Percentiles rank a stretch among this genome's conserved stretches.
phyloP scores from a whole-genome alignment of 805 yeast species.

The Zygoascus tannicola region DNA sequence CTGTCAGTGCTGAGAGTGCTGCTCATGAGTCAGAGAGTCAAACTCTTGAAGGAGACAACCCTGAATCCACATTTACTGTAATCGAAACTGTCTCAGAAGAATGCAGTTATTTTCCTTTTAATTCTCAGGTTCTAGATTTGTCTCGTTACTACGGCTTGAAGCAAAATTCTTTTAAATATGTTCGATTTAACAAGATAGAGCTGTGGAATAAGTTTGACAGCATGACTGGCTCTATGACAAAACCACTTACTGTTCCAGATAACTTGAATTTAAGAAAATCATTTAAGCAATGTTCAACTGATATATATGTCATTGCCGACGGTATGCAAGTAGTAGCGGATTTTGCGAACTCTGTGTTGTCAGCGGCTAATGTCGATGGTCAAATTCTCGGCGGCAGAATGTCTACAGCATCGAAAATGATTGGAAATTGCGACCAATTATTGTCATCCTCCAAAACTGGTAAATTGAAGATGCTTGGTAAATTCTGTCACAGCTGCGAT shows the following conservation, averaged over 20 bases:
- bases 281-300: background rate
- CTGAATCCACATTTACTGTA: no score
- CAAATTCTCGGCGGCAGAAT: background rate
- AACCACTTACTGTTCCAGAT: background rate
- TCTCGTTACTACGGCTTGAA: conserved; percentile 4
- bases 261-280: no score
- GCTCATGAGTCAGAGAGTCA: no score
- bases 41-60: no score
- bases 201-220: conserved; percentile 5
- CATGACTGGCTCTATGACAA: background rate
- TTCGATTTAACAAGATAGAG: background rate
- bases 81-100: background rate
- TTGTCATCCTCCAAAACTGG: background rate
- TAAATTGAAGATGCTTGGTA: background rate
- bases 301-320: background rate
- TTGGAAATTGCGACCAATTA: conserved; percentile 1
- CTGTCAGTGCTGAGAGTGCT: no score
- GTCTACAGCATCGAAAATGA: background rate
- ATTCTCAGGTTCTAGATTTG: conserved; percentile 4
- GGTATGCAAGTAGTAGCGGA: background rate
- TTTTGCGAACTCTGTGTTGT: background rate
- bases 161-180: conserved; percentile 1
- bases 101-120: conserved; percentile 3
- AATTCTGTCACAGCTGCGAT: background rate
- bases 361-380: background rate